Conservation (phyloP, 2,329 filamentous ascomycete genomes). For the Thielaviopsis musarum region DNA sequence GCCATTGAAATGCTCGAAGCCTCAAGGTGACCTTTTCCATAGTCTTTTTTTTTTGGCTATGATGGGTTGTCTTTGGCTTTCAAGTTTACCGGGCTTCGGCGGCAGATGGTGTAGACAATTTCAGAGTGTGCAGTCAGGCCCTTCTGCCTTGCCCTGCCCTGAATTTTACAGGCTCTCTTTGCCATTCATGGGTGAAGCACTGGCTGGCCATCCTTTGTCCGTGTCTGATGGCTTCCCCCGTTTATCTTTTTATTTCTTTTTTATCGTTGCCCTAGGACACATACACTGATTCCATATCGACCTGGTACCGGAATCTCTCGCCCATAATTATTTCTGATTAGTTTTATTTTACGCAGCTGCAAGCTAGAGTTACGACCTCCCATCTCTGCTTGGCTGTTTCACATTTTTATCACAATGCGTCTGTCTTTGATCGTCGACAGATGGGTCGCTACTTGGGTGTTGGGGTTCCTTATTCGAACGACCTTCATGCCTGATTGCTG, state of each 20-base stretch:
- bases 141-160: background rate
- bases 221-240: background rate
- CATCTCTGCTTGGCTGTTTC: background rate
- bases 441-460: background rate
- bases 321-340: background rate
- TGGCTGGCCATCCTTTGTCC: conserved; percentile 64
- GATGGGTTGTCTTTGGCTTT: background rate
- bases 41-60: background rate
- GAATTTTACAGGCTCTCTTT: background rate
- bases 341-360: background rate
- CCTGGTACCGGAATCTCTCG: background rate
- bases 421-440: background rate
- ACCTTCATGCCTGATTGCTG: conserved; percentile 19
- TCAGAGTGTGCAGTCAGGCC: background rate
- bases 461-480: background rate
- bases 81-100: background rate
- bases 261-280: background rate
- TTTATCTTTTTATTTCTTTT: background rate
- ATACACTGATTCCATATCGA: background rate
- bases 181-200: conserved; percentile 28
- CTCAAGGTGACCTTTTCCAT: background rate
- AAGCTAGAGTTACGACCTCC: background rate
- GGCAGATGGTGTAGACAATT: background rate
- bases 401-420: background rate
- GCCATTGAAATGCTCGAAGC: too few species aligned